These are phyloP conservation scores for Alternaria longipes DNA, from an alignment of 2,329 filamentous ascomycete genomes.

Conservation along the genomic window DNA sequence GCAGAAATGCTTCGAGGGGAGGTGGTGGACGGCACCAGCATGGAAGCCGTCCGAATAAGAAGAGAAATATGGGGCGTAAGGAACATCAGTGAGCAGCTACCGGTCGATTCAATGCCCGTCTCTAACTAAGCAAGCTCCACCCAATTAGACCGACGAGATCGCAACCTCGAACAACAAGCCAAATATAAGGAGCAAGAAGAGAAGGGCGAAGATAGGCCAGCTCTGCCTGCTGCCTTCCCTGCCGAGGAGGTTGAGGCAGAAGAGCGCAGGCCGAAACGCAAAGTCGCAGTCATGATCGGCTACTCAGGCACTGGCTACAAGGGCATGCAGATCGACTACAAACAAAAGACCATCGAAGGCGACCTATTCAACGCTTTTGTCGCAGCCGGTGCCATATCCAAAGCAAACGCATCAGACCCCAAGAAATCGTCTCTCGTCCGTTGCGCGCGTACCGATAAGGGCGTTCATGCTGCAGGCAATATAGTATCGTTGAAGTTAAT, in stretches of 20 bases:
- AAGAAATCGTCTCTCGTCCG: slow-evolving; percentile 95
- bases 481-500: slow-evolving; percentile 96
- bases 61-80: slow-evolving; percentile 71
- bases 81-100: slow-evolving; percentile 68
- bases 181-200: slow-evolving; percentile 51
- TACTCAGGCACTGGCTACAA: slow-evolving; percentile 97
- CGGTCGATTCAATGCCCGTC: slow-evolving; percentile 20
- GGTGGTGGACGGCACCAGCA: slow-evolving; percentile 47
- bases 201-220: slow-evolving; percentile 51
- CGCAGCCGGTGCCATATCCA: slow-evolving; percentile 89
- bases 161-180: slow-evolving; percentile 53
- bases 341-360: slow-evolving; percentile 93
- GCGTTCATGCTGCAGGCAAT: slow-evolving; percentile 94
- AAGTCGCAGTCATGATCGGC: slow-evolving; percentile 93
- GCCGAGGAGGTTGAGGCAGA: slow-evolving; percentile 89
- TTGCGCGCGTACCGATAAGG: slow-evolving; percentile 96
- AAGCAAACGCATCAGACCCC: slow-evolving; percentile 94
- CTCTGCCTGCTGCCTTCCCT: slow-evolving; percentile 68
- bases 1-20: slow-evolving; percentile 40
- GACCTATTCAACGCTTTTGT: slow-evolving; percentile 95
- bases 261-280: slow-evolving; percentile 88
- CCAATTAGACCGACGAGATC: slow-evolving; percentile 58
- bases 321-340: slow-evolving; percentile 85
- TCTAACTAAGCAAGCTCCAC: slow-evolving; percentile 57
- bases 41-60: slow-evolving; percentile 62